Evolutionary conservation across 2,329 filamentous ascomycete genomes (phyloP), one percentile per base, ranked within the genome.

Genomic region (Talaromyces sp.): DNA sequence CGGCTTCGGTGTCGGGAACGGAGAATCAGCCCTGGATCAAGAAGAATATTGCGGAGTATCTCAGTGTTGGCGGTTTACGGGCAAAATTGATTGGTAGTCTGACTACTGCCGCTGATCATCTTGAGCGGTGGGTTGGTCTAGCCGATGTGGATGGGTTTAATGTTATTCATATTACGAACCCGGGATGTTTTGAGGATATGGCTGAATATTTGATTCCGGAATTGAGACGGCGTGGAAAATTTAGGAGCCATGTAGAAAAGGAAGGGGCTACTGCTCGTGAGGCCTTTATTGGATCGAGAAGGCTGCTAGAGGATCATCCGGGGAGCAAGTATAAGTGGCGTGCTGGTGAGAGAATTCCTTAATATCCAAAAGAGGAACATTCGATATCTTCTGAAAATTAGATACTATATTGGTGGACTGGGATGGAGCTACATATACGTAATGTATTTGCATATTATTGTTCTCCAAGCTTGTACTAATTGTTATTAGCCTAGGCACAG

Each of bases 1-100:
- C 79, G 0, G 75, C 74, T 17, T 80, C 78, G 0, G 79, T 81
- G 0, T 79, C 79, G 0, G 79, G 79, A 0, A 78, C 75, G 0
- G 72, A 78, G 49, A 76, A 75, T 1, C 69, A 75, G 64, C 79
- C 78, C 63, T 78, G 77, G 77, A 75, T 75, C 49, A 78, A 77
- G 71, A 72, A 68, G 59, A 73, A 72, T 0, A 77, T 78, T 62
- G 72, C 75, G 0, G 74, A 78, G 60, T 77, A 77, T 58, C 60
- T 78, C 49, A 69, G 70, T 2, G 67, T 78, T 1, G 76, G 76
- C 0, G 77, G 77, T 0, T 75, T 76, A 65, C 74, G 75, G 19
- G 70, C 74, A 25, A 78, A 78, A 66, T 70, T 77, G 5, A 72
- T 78, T 38, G 77, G 76, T 1, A 77, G 76, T 49, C 72, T 73